Evolutionary conservation across 176 grass and related monocot genomes (phyloP).

Genomic region (Oryza glumipatula): DNA sequence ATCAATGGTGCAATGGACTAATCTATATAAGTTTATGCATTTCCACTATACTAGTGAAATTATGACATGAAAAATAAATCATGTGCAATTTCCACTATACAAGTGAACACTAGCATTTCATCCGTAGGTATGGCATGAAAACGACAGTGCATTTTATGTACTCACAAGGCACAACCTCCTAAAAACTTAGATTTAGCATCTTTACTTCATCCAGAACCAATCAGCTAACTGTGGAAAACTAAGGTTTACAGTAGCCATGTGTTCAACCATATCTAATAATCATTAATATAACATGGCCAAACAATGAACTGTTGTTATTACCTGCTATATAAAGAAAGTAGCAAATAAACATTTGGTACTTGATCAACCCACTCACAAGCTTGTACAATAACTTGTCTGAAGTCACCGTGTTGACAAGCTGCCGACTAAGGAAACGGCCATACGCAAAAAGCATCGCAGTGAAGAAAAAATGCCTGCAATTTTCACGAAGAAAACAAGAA

Average conservation of each 20-base stretch:
- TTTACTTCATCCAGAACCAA: neutral
- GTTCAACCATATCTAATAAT: neutral
- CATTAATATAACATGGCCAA: neutral
- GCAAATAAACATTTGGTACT: slow-evolving; percentile 97
- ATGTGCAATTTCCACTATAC: neutral
- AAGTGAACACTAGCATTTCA: neutral
- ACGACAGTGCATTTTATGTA: neutral
- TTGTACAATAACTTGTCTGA: slow-evolving; percentile 82
- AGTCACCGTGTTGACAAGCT: slow-evolving; percentile 88
- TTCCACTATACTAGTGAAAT: neutral
- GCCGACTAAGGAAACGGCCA: slow-evolving; percentile 82
- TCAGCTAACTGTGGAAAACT: neutral
- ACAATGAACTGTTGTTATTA: slow-evolving; percentile 22
- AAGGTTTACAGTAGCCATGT: neutral
- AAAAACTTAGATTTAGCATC: neutral
- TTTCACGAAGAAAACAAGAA: slow-evolving; percentile 14
- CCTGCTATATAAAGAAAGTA: slow-evolving; percentile 98
- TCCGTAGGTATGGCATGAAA: neutral
- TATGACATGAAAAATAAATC: neutral
- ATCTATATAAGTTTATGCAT: neutral
- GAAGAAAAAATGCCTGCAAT: slow-evolving; percentile 89
- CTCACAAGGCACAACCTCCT: neutral
- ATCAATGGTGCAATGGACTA: neutral
- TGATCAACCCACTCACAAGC: slow-evolving; percentile 75
- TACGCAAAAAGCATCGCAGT: slow-evolving; percentile 87